Evolutionary conservation across 2,329 filamentous ascomycete species (phyloP).

Genomic region (Cladosporium oxysporum): DNA sequence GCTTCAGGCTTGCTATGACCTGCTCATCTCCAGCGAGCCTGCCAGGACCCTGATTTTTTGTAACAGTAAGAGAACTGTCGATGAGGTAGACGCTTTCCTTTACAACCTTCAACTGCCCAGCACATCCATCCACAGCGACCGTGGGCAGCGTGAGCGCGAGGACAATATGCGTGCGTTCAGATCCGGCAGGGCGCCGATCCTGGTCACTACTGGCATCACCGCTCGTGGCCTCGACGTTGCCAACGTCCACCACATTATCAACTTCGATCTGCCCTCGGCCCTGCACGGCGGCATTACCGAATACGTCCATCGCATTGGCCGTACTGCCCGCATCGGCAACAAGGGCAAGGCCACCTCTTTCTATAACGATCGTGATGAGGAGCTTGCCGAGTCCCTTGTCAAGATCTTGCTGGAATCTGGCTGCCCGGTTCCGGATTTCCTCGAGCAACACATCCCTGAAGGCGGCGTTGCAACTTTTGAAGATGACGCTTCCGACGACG

Average conservation of each 20-base stretch:
- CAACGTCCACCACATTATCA: slow-evolving; percentile 88
- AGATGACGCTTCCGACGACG: slow-evolving; percentile 56
- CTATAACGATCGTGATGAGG: slow-evolving; percentile 75
- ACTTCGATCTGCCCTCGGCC: slow-evolving; percentile 78
- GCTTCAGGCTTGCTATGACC: slow-evolving; percentile 67
- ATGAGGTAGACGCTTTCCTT: slow-evolving; percentile 83
- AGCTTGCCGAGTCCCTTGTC: slow-evolving; percentile 71
- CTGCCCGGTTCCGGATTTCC: slow-evolving; percentile 80
- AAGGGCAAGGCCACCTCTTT: slow-evolving; percentile 84
- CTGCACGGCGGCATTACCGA: slow-evolving; percentile 86
- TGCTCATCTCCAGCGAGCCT: no score
- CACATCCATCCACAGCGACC: slow-evolving; percentile 84
- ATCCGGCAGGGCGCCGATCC: slow-evolving; percentile 69
- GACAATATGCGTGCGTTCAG: slow-evolving; percentile 76
- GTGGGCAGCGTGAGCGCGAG: slow-evolving; percentile 88
- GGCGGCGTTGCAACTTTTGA: slow-evolving; percentile 52
- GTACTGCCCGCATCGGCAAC: slow-evolving; percentile 91
- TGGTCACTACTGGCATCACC: slow-evolving; percentile 83
- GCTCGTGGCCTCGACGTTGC: slow-evolving; percentile 87
- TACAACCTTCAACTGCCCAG: slow-evolving; percentile 78
- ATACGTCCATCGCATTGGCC: slow-evolving; percentile 92
- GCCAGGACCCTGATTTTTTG: slow-evolving; percentile 91
- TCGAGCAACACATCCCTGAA: slow-evolving; percentile 64
- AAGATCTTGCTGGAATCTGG: slow-evolving; percentile 79
- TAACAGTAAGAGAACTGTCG: slow-evolving; percentile 75